Conservation (phyloP, 2,329 filamentous ascomycete genomes). For the Xylaria sp. region DNA sequence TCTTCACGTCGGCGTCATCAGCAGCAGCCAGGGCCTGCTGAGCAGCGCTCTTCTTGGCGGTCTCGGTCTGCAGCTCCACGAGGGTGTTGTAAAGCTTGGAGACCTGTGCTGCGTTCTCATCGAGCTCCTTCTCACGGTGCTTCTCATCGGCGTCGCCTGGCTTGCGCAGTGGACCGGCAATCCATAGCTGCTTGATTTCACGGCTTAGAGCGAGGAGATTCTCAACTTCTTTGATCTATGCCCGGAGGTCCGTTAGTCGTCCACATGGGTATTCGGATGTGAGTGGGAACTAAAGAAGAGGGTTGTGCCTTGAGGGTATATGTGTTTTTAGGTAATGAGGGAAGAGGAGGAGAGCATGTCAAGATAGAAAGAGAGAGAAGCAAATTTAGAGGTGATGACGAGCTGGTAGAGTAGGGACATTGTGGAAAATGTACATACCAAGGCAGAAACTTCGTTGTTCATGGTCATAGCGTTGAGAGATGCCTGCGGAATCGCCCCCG, state of each 20-base stretch:
- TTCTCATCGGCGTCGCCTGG: slow-evolving; percentile 55
- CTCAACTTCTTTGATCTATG: slow-evolving; percentile 54
- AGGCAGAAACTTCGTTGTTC: slow-evolving; percentile 51
- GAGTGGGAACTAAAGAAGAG: no score
- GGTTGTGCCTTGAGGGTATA: no score
- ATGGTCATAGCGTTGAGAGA: slow-evolving; percentile 54
- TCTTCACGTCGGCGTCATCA: slow-evolving; percentile 7
- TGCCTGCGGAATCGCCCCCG: slow-evolving; percentile 52
- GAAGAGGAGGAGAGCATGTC: no score
- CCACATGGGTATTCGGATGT: neutral
- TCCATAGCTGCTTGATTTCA: slow-evolving; percentile 61
- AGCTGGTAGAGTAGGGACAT: neutral
- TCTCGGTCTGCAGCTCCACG: slow-evolving; percentile 42
- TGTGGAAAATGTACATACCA: slow-evolving; percentile 46
- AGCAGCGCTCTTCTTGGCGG: slow-evolving; percentile 5
- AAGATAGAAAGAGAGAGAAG: neutral
- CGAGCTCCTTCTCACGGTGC: slow-evolving; percentile 49
- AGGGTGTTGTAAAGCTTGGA: slow-evolving; percentile 48
- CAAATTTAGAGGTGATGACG: neutral
- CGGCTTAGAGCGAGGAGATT: slow-evolving; percentile 59
- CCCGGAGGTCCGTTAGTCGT: slow-evolving; percentile 8
- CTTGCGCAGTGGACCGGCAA: slow-evolving; percentile 58
- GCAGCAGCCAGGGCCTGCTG: slow-evolving; percentile 11
- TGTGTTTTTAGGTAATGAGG: neutral
- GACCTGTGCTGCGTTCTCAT: slow-evolving; percentile 52